Conservation (phyloP, 169 alveolate species). For the Miamiensis avidus region DNA sequence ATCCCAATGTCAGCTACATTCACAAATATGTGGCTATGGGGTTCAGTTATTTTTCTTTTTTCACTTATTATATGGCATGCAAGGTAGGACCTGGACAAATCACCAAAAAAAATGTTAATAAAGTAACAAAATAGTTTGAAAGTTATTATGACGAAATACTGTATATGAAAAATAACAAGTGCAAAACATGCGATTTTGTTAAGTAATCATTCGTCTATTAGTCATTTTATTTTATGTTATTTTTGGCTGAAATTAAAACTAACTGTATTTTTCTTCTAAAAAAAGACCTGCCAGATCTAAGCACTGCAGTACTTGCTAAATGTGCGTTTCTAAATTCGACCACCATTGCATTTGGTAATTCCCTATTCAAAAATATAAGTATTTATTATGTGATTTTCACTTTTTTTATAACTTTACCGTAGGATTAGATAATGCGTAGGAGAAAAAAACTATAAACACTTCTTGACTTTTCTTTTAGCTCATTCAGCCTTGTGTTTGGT, state of each 20-base stretch:
- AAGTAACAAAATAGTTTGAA: constrained; percentile 44
- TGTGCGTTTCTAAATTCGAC: constrained; percentile 72
- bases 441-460: constrained; percentile 53
- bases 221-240: constrained; percentile 19
- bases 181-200: constrained; percentile 46
- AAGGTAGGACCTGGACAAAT: constrained; percentile 64
- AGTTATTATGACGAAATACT: constrained; percentile 46
- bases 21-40: constrained; percentile 42
- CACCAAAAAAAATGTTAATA: constrained; percentile 45
- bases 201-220: constrained; percentile 31
- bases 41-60: constrained; percentile 46
- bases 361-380: neutral
- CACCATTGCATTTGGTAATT: constrained; percentile 77
- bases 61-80: constrained; percentile 58
- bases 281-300: constrained; percentile 67
- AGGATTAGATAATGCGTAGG: constrained; percentile 61
- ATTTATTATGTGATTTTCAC: neutral
- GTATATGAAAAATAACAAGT: constrained; percentile 34
- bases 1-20: constrained; percentile 18
- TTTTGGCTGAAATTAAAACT: constrained; percentile 8
- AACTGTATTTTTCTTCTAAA: too few species aligned
- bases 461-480: constrained; percentile 39
- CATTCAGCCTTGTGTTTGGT: constrained; percentile 50
- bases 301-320: constrained; percentile 72
- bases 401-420: neutral